Evolutionary conservation across 202 grass and related monocot genomes (phyloP).

Genomic region (Setaria viridis): DNA sequence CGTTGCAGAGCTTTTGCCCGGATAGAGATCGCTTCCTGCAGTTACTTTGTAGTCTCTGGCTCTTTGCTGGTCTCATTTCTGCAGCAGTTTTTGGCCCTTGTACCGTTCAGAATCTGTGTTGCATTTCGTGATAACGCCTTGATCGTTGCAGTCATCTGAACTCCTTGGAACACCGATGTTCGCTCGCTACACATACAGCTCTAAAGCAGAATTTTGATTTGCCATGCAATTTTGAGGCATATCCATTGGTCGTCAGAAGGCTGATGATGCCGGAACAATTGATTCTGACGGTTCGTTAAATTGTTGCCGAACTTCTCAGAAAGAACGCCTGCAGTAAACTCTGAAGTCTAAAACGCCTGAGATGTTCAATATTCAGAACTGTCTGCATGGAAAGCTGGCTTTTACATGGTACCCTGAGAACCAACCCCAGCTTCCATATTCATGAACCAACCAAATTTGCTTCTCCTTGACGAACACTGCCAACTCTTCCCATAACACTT

Average conservation of each 20-base stretch:
- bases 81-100: not conserved
- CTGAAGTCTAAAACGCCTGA: not conserved
- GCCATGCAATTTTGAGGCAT: not conserved
- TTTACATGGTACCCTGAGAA: too few relatives aligned
- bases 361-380: not conserved
- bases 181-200: too few relatives aligned
- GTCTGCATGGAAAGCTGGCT: not conserved
- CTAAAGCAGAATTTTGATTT: not conserved
- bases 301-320: not conserved
- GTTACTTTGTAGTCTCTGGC: not conserved
- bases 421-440: not conserved
- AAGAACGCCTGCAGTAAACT: not conserved
- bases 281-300: not conserved
- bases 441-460: too few relatives aligned
- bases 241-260: not conserved
- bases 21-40: too few relatives aligned
- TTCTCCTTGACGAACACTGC: not conserved
- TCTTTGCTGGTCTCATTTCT: not conserved
- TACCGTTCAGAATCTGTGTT: not conserved
- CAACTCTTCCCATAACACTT: not conserved
- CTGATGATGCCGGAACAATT: not conserved
- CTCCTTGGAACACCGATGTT: not conserved
- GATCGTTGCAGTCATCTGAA: not conserved
- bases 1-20: not conserved
- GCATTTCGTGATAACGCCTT: not conserved